Evolutionary conservation across 768 basidiomycete species (phyloP), one percentile per base, ranked within the genome.

Genomic region (Mycena epipterygia): DNA sequence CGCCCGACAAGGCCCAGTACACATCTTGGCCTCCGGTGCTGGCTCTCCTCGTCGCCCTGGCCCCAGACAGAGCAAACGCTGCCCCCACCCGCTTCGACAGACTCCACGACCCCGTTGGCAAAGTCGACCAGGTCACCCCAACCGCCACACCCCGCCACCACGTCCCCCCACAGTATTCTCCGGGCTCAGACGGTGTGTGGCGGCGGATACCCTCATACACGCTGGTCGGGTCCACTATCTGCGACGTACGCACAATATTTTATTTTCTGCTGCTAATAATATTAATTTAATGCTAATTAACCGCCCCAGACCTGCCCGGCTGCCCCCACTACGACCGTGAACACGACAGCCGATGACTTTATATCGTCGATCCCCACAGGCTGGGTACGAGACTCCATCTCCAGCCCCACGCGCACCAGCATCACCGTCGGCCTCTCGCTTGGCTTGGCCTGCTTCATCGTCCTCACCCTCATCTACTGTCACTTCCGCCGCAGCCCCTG

Each of bases 211-310:
- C 83, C 12, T 73, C 76, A 30, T 93, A 90, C 81, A 87, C 89
- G 16, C 80, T 93, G 42, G 93, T 90, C 73, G 93, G 93, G n/a
- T 90, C 89, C n/a, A 88, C 90, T 17, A 83, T 91, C 42, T 88
- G 91, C 76, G 68, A 81, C n/a, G 89, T 89, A 74, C 82, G 89
- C 83, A 2, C 12, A 59, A 17, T n/a, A 55, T 35, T 53, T 35
- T 42, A 30, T 44, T 59, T 44, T 52, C 52, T 53, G 49, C 14
- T 63, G 29, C 17, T 33, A 19, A 30, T 27, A 41, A 19, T 46
- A 46, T n/a, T 32, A 13, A n/a, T 12, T 8, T 44, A 59, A 46
- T 60, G 39, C 25, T n/a, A n/a, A 69, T 69, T 60, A 13, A n/a
- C n/a, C n/a, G n/a, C n/a, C n/a, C 12, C 64, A 69, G 72, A 73